Conservation (phyloP, 2,329 filamentous ascomycete species). For the Hypomyces rosellus region DNA sequence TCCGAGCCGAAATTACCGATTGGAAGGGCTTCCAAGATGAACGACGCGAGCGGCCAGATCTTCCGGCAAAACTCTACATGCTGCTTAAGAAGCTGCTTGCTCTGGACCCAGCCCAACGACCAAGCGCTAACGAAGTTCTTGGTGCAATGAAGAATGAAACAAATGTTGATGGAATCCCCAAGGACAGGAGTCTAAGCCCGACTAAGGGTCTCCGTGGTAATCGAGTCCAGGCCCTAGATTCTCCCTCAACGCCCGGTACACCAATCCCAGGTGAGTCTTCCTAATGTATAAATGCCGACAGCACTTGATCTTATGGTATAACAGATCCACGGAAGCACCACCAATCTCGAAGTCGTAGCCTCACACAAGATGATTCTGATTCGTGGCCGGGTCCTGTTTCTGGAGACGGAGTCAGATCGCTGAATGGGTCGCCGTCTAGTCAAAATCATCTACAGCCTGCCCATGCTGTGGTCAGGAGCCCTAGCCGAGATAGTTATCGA, state of each 20-base stretch:
- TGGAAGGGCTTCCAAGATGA: conserved; percentile 87
- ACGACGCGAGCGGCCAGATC: conserved; percentile 65
- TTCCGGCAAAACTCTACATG: conserved; percentile 80
- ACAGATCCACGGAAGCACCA: conserved; percentile 24
- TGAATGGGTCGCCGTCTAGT: background rate
- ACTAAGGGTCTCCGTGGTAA: conserved; percentile 35
- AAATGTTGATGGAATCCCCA: conserved; percentile 37
- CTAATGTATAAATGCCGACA: conserved; percentile 13
- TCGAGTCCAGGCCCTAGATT: conserved; percentile 51
- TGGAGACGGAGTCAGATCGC: background rate
- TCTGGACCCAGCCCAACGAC: conserved; percentile 67
- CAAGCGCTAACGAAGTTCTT: conserved; percentile 80
- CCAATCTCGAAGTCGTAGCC: conserved; percentile 10
- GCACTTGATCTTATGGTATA: conserved; percentile 23
- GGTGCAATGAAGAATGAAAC: conserved; percentile 66
- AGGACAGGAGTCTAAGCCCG: conserved; percentile 29
- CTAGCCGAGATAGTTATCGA: conserved; percentile 5
- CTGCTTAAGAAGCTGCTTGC: conserved; percentile 77
- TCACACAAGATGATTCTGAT: conserved; percentile 1
- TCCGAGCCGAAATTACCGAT: conserved; percentile 76
- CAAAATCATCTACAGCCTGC: background rate
- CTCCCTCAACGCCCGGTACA: conserved; percentile 43
- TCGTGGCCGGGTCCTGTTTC: conserved; percentile 1
- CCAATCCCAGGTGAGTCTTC: conserved; percentile 38
- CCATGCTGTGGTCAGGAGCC: conserved; percentile 8